These are phyloP conservation scores for Glaciozyma martinii DNA, from an alignment of 768 basidiomycete genomes.

Conservation along the genomic window DNA sequence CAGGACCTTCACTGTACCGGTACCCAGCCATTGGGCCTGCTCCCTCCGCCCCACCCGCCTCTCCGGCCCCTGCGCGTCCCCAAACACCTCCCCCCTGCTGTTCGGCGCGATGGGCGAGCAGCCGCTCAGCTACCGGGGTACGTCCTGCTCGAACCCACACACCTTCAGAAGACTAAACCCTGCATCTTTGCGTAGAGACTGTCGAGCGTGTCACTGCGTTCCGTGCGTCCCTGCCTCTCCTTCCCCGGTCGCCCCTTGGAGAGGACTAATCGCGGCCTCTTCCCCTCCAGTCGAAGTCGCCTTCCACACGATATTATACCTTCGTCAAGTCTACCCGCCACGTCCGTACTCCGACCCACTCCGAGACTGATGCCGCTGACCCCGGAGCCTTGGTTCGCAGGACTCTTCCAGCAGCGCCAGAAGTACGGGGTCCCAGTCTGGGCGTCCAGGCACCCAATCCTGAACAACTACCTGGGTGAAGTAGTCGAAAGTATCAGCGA, in stretches of 20 bases:
- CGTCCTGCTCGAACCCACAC: not conserved
- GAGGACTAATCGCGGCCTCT: not conserved
- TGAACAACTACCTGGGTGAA: slow-evolving; percentile 83
- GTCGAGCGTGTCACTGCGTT: slow-evolving; percentile 29
- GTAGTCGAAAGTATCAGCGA: slow-evolving; percentile 72
- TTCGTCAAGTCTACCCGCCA: slow-evolving; percentile 80
- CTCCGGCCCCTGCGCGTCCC: too few relatives aligned
- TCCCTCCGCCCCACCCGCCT: too few relatives aligned
- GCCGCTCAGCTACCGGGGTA: not conserved
- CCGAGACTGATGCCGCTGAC: not conserved
- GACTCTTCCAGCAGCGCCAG: slow-evolving; percentile 74
- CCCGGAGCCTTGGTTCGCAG: slow-evolving; percentile 36
- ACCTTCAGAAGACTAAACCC: not conserved
- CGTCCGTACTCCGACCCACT: not conserved
- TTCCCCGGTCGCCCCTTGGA: not conserved
- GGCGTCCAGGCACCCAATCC: slow-evolving; percentile 78
- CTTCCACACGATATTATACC: slow-evolving; percentile 82
- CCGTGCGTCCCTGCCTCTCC: slow-evolving; percentile 17
- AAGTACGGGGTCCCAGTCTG: slow-evolving; percentile 86
- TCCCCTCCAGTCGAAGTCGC: slow-evolving; percentile 73
- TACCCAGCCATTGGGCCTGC: too few relatives aligned
- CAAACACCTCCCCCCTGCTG: too few relatives aligned
- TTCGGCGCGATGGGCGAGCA: not conserved
- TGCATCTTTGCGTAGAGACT: slow-evolving; percentile 20
- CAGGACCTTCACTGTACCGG: too few relatives aligned